phyloP scores from a whole-genome alignment of 2,329 filamentous ascomycete species.

The Ramularia collo-cygni region DNA sequence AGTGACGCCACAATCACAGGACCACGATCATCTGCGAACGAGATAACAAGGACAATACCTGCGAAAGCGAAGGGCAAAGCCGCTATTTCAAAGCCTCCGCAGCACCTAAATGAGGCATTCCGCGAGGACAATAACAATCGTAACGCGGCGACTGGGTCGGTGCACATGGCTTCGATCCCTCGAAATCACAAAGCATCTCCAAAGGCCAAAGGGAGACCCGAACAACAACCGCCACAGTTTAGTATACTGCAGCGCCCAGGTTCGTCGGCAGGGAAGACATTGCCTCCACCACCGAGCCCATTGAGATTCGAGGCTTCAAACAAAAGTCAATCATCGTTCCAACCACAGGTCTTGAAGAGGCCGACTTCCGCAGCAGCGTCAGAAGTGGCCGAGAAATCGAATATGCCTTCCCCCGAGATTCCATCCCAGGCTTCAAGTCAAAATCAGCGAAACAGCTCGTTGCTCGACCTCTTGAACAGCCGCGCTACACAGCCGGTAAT shows the following conservation, averaged over 20 bases:
- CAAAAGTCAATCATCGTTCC: slow-evolving; percentile 12
- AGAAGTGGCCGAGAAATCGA: background rate
- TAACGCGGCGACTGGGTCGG: no score
- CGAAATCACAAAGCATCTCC: background rate
- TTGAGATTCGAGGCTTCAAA: slow-evolving; percentile 19
- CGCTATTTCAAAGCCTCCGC: no score
- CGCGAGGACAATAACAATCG: no score
- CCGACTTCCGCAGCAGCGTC: slow-evolving; percentile 11
- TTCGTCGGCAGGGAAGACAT: slow-evolving; percentile 13
- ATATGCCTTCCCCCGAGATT: background rate
- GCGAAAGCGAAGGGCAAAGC: slow-evolving; percentile 4
- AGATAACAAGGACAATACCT: slow-evolving; percentile 29
- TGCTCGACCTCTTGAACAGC: slow-evolving; percentile 13
- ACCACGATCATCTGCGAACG: slow-evolving; percentile 24
- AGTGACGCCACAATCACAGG: slow-evolving; percentile 14
- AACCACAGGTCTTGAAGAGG: slow-evolving; percentile 27
- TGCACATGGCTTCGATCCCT: no score
- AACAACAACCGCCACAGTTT: slow-evolving; percentile 18
- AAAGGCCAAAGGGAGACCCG: slow-evolving; percentile 8
- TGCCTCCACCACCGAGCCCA: slow-evolving; percentile 17
- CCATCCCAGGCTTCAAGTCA: background rate
- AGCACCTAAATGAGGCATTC: no score
- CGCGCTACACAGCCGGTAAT: slow-evolving; percentile 4
- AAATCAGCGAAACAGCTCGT: slow-evolving; percentile 7
- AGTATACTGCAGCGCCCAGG: slow-evolving; percentile 26